Conservation (phyloP, 2,329 filamentous ascomycete genomes). For the Fusarium torreyae region DNA sequence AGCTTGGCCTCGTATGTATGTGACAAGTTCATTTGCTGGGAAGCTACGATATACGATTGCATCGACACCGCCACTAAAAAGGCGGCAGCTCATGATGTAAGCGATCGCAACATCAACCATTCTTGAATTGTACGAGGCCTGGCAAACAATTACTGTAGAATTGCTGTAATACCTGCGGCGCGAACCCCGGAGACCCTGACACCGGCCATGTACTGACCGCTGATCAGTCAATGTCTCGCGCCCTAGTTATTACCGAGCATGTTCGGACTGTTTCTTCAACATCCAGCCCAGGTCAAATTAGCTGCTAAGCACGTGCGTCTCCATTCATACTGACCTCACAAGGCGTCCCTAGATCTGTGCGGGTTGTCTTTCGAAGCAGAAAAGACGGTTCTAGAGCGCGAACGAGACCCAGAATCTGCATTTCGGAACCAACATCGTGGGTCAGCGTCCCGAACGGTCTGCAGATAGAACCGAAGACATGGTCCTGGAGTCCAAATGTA, state of each 20-base stretch:
- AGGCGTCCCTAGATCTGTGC: neutral
- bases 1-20: neutral
- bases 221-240: constrained; percentile 21
- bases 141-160: constrained; percentile 15
- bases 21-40: constrained; percentile 9
- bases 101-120: constrained; percentile 6
- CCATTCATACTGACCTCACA: constrained; percentile 8
- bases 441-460: constrained; percentile 5
- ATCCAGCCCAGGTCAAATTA: neutral
- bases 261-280: neutral
- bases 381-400: constrained; percentile 19
- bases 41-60: constrained; percentile 1
- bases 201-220: neutral
- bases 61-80: neutral
- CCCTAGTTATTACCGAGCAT: constrained; percentile 1
- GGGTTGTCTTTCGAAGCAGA: constrained; percentile 7
- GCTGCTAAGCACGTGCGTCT: constrained; percentile 11
- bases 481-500: constrained; percentile 6
- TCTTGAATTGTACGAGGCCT: constrained; percentile 32
- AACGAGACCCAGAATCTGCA: constrained; percentile 8
- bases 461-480: constrained; percentile 7
- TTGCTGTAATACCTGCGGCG: neutral
- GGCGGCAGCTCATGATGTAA: constrained; percentile 16
- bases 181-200: neutral
- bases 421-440: constrained; percentile 26